Evolutionary conservation across 805 yeast species (phyloP).

Genomic region (Candida bentonensis): DNA sequence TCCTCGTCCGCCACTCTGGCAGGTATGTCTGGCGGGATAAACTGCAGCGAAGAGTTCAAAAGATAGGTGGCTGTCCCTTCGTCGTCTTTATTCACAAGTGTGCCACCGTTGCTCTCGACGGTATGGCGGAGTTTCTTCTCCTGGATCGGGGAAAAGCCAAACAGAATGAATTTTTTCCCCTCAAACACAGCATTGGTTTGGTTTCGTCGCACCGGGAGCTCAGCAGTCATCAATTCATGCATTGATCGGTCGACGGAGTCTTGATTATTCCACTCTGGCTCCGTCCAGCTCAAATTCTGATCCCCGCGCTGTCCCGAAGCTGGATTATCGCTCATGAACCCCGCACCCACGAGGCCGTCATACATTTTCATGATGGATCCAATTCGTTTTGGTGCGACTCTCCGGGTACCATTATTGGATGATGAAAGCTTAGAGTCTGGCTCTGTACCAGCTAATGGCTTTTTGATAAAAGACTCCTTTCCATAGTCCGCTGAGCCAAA

Average conservation of each 20-base stretch:
- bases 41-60: slow-evolving; percentile 15
- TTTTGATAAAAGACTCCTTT: slow-evolving; percentile 20
- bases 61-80: slow-evolving; percentile 25
- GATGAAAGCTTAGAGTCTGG: slow-evolving; percentile 20
- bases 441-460: too few species aligned
- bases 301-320: not conserved
- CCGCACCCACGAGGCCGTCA: not conserved
- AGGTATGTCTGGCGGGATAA: slow-evolving; percentile 12
- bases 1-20: slow-evolving; percentile 9
- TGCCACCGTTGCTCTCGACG: not conserved
- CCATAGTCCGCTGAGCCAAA: slow-evolving; percentile 10
- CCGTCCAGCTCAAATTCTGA: not conserved
- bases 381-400: not conserved
- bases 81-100: slow-evolving; percentile 9
- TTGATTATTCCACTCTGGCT: slow-evolving; percentile 2
- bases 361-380: not conserved
- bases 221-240: slow-evolving; percentile 3
- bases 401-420: slow-evolving; percentile 17
- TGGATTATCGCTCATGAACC: not conserved
- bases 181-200: not conserved
- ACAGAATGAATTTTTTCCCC: not conserved
- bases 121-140: not conserved
- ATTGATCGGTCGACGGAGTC: slow-evolving; percentile 5
- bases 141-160: not conserved
- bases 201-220: not conserved